phyloP scores from a whole-genome alignment of 208 protist species.

The Lotmaria passim region DNA sequence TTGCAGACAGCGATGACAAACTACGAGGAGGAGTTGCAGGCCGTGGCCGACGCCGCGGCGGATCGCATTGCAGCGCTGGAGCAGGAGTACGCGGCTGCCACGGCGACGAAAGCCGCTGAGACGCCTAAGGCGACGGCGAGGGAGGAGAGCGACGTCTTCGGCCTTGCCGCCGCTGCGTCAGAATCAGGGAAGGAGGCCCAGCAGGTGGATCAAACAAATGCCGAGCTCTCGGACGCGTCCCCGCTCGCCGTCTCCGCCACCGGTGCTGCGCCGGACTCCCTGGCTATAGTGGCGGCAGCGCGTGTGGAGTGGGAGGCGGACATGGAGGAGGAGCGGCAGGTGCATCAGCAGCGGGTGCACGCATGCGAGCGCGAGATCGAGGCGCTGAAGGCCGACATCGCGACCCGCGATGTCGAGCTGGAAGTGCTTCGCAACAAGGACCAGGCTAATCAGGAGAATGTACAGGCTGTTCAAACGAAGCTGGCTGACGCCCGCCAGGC shows the following conservation, averaged over 20 bases:
- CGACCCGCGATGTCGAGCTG: slow-evolving; percentile 2
- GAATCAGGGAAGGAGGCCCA: not conserved
- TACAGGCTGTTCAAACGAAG: slow-evolving; percentile 8
- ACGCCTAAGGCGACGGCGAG: not conserved
- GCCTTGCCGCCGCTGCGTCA: not conserved
- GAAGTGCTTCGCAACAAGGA: slow-evolving; percentile 11
- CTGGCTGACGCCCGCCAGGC: not conserved
- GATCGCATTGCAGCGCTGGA: slow-evolving; percentile 63
- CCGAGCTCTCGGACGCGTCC: not conserved
- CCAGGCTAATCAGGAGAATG: slow-evolving; percentile 12
- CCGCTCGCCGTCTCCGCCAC: not conserved
- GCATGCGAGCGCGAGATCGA: not conserved
- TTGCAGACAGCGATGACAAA: slow-evolving; percentile 24
- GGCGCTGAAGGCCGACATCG: not conserved
- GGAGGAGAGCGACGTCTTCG: slow-evolving; percentile 13
- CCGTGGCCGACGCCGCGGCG: slow-evolving; percentile 49
- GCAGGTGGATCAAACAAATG: not conserved
- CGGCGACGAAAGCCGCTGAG: not conserved
- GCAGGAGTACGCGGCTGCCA: slow-evolving; percentile 33
- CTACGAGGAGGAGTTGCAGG: slow-evolving; percentile 65
- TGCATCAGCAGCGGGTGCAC: not conserved
- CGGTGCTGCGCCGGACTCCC: not conserved
- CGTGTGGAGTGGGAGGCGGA: slow-evolving; percentile 11
- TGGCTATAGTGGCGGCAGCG: not conserved
- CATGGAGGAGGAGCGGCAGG: slow-evolving; percentile 2